Evolutionary conservation across 1,139 yeast genomes (phyloP), one percentile per base, ranked within the genome.

Genomic region (Kodamaea suecica): DNA sequence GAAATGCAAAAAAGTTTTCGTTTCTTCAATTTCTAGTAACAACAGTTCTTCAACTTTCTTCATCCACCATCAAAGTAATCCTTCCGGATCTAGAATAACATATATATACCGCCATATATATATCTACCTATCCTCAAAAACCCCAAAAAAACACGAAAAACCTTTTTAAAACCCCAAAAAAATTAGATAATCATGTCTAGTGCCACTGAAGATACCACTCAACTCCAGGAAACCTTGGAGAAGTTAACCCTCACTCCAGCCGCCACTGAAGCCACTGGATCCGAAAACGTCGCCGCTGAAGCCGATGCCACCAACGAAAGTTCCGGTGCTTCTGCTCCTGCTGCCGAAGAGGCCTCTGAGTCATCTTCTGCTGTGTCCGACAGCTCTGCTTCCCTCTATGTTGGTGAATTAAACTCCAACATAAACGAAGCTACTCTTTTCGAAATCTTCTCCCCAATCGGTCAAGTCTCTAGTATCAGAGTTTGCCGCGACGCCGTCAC

Each of bases 401-500:
- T 92, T 59, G 98, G 98, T 59, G 98, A 92, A 73, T 82, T 92
- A 59, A 95, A 87, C 67, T 86, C 92, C 50, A 66, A 84, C 38
- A 95, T 92, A 53, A 85, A 90, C 55, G 99, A 92, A 74, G 96
- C 98, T 47, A 76, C 84, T 57, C 80, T 92, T 59, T 92, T 86
- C 63, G 98, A 92, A 72, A 74, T 90, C 57, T 92, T 92, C 75
- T 85, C 95, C 51, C 92, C 88, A 58, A 77, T 92, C 55, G 98
- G 98, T 50, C 92, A 88, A 59, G 97, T 92, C 45, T 81, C 97
- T 27, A 86, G 97, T 44, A 90, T 92, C 65, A 88, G 97, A 73
- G 97, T 92, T 48, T 92, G 99, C 76, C 92, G 99, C 73, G 97
- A 92, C 63, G 95, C 97, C 49, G 86, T 92, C 52, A 80, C 97